Percentiles rank a stretch among this genome's conserved stretches.
These are phyloP conservation scores for Solanum medicagineum DNA, from an alignment of 257 asterid genomes.

Conservation along the genomic window DNA sequence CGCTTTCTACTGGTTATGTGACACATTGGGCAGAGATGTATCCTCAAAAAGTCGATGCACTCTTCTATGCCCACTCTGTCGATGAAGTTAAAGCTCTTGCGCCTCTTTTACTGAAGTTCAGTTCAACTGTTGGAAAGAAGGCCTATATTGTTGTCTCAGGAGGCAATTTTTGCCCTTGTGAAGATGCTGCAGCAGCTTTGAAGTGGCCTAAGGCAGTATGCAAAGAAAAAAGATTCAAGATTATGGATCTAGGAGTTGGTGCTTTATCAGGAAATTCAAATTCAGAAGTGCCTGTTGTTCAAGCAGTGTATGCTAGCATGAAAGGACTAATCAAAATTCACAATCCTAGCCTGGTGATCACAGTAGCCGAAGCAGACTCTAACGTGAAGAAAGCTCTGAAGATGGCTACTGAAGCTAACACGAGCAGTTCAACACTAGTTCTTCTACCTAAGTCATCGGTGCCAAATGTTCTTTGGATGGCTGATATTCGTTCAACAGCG, in stretches of 20 bases:
- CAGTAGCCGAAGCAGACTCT: slow-evolving; percentile 43
- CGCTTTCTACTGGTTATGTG: slow-evolving; percentile 71
- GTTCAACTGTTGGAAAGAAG: slow-evolving; percentile 59
- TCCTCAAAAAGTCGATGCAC: slow-evolving; percentile 81
- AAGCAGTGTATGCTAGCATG: slow-evolving; percentile 76
- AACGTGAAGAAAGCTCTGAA: slow-evolving; percentile 67
- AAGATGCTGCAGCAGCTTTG: slow-evolving; percentile 55
- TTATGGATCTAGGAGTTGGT: slow-evolving; percentile 68
- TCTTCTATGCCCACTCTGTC: slow-evolving; percentile 75
- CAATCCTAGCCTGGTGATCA: slow-evolving; percentile 69
- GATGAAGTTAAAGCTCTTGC: slow-evolving; percentile 54
- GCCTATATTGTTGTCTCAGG: slow-evolving; percentile 79
- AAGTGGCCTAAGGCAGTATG: slow-evolving; percentile 77
- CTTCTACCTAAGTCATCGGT: slow-evolving; percentile 58
- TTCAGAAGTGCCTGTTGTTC: slow-evolving; percentile 75
- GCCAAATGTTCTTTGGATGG: slow-evolving; percentile 78
- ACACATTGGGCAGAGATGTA: slow-evolving; percentile 95
- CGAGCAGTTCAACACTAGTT: slow-evolving; percentile 32
- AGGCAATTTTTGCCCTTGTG: slow-evolving; percentile 70
- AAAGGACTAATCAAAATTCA: slow-evolving; percentile 76
- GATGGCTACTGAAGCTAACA: slow-evolving; percentile 48
- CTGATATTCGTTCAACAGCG: slow-evolving; percentile 77
- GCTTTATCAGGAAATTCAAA: slow-evolving; percentile 49
- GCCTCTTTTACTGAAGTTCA: slow-evolving; percentile 72
- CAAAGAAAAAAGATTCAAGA: slow-evolving; percentile 74